Base-by-base conservation (phyloP, 2,329 filamentous ascomycete genomes). In the Alternaria panax region DNA sequence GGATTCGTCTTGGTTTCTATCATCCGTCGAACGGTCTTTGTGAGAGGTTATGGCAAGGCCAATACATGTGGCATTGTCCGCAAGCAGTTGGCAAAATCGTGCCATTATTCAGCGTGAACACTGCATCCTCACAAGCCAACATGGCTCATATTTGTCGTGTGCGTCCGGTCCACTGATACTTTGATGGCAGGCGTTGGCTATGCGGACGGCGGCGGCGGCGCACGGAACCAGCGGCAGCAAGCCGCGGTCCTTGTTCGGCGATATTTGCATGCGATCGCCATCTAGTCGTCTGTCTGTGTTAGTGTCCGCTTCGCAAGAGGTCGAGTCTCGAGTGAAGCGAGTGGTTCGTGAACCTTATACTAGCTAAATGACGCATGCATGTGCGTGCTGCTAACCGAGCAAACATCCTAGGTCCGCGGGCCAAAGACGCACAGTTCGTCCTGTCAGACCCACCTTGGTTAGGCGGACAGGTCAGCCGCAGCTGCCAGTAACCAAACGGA, bases 171-270 rank as follows among this genome's bases (percentile, higher is more conserved):
- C 28, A 41, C 57, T 27, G 47, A 57, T 54, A 28, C 54, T 43
- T 60, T 38, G 34, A 51, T 55, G 36, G 28, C 32, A 32, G 30
- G 25, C 34, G 45, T 54, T 45, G 16, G 12, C 28, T 40, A 40
- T 51, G 52, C 57, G 45, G 52, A 38, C 56, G 51, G 45, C 60
- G 50, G 56, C 55, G 40, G 46, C 62, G 57, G 64, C 54, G 50
- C 59, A 59, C 61, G 64, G 61, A 58, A 60, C 51, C 50, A 59
- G 57, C 58, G 56, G 63, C 56, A 52, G 27, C 56, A 58, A 22
- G 40, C 52, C 52, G 46, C 52, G 57, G 64, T 57, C 64, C 63
- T 64, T 62, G 56, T 54, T 54, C 57, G 63, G 30, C n/a, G 47
- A 36, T 41, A 47, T 30, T 38, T 30, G 36, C 2, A 28, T 55